These are phyloP conservation scores for Dictyostelium purpureum DNA, from an alignment of 78 protist genomes.

Conservation along the genomic window DNA sequence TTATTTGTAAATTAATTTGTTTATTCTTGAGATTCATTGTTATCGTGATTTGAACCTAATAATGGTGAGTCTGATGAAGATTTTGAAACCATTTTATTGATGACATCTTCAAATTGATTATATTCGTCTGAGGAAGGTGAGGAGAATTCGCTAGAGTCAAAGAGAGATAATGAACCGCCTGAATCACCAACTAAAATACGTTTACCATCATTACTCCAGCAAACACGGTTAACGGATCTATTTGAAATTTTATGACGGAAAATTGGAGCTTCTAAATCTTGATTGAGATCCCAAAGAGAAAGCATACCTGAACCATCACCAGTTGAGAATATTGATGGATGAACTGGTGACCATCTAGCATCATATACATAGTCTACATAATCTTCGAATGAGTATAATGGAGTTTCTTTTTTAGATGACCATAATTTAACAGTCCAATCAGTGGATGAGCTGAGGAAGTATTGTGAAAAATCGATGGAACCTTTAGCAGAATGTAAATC, in stretches of 20 bases:
- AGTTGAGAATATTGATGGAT: conserved; percentile 86
- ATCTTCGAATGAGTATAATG: conserved; percentile 84
- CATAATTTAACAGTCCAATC: conserved; percentile 91
- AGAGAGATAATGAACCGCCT: conserved; percentile 60
- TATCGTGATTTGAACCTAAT: conserved; percentile 11
- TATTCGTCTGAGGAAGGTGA: conserved; percentile 42
- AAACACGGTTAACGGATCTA: conserved; percentile 39
- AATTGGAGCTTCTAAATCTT: conserved; percentile 56
- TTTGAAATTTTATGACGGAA: conserved; percentile 39
- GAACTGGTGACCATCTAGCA: conserved; percentile 91
- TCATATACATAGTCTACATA: conserved; percentile 87
- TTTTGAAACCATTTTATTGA: conserved; percentile 50
- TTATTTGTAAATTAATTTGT: too few relatives aligned
- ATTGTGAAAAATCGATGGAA: conserved; percentile 69
- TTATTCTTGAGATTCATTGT: neutral
- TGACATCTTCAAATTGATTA: conserved; percentile 44
- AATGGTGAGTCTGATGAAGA: conserved; percentile 54
- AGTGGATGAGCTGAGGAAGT: conserved; percentile 80
- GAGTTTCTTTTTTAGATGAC: conserved; percentile 66
- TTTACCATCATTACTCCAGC: conserved; percentile 76
- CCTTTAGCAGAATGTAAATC: conserved; percentile 78
- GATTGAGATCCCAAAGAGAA: conserved; percentile 82
- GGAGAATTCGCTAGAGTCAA: conserved; percentile 55
- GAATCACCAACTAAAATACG: conserved; percentile 70
- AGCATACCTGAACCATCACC: conserved; percentile 87